Conservation (phyloP, 345 rosid species). For the Euphorbia peplus region DNA sequence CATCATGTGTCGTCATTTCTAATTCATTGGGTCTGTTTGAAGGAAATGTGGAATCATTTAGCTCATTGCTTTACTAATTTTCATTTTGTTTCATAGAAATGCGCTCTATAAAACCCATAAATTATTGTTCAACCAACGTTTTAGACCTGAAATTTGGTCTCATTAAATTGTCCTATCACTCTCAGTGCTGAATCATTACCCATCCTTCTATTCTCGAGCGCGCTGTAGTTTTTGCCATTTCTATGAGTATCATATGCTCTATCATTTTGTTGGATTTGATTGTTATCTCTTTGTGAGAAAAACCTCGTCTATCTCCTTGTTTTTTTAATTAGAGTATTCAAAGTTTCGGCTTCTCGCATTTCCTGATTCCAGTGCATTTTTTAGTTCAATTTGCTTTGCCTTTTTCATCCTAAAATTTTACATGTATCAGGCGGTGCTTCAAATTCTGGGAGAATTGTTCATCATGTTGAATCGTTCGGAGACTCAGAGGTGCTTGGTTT, state of each 20-base stretch:
- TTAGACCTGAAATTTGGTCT: not conserved
- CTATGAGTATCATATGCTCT: not conserved
- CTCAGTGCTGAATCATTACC: not conserved
- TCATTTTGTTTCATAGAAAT: not conserved
- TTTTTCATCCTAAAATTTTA: conserved; percentile 9
- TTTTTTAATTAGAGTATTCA: not conserved
- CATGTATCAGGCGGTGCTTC: conserved; percentile 52
- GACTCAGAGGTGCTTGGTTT: conserved; percentile 33
- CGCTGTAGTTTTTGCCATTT: not conserved
- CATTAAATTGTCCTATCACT: not conserved
- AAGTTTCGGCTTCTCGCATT: not conserved
- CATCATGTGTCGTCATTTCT: too few species aligned
- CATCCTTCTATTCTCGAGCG: not conserved
- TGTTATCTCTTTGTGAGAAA: too few species aligned
- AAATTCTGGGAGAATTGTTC: conserved; percentile 50
- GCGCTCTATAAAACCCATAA: not conserved
- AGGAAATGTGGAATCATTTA: not conserved
- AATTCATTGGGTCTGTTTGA: too few species aligned
- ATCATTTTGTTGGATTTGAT: not conserved
- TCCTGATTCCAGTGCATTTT: not conserved
- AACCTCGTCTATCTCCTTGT: not conserved
- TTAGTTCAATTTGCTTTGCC: too few species aligned
- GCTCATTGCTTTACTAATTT: not conserved
- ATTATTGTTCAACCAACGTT: not conserved
- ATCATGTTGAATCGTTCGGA: conserved; percentile 64